Evolutionary conservation across 2,329 filamentous ascomycete genomes (phyloP).

Genomic region (Penicillium brasilianum): DNA sequence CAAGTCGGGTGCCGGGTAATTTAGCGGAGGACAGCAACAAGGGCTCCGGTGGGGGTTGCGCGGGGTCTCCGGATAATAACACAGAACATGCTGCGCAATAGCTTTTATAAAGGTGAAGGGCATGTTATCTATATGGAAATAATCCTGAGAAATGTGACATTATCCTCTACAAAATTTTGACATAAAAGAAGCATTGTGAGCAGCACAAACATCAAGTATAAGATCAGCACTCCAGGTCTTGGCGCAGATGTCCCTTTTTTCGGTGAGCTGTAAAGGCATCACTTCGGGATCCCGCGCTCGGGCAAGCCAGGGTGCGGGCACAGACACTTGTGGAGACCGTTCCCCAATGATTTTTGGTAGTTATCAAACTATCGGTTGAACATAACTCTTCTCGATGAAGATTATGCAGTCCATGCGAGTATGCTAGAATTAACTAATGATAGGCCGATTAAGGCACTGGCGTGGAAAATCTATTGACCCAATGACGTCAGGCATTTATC

Average conservation of each 20-base stretch:
- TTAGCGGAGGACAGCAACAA: constrained; percentile 2
- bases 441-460: no score
- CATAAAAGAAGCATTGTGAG: not conserved
- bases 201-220: not conserved
- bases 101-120: not conserved
- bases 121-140: constrained; percentile 1
- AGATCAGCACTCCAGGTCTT: constrained; percentile 6
- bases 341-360: no score
- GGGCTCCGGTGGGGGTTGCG: constrained; percentile 27
- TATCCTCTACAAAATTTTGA: not conserved
- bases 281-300: constrained; percentile 29
- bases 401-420: no score
- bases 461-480: no score
- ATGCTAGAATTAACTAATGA: no score
- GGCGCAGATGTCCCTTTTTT: constrained; percentile 16
- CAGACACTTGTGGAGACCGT: not conserved
- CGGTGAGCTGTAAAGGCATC: constrained; percentile 31
- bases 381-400: no score
- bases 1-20: constrained; percentile 4
- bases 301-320: constrained; percentile 15
- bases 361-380: no score
- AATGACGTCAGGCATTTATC: no score
- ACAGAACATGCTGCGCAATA: not conserved
- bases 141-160: not conserved
- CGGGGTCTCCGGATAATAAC: constrained; percentile 30